These are phyloP conservation scores for Colletotrichum brevisporum DNA, from an alignment of 2,329 filamentous ascomycete genomes.

Conservation along the genomic window DNA sequence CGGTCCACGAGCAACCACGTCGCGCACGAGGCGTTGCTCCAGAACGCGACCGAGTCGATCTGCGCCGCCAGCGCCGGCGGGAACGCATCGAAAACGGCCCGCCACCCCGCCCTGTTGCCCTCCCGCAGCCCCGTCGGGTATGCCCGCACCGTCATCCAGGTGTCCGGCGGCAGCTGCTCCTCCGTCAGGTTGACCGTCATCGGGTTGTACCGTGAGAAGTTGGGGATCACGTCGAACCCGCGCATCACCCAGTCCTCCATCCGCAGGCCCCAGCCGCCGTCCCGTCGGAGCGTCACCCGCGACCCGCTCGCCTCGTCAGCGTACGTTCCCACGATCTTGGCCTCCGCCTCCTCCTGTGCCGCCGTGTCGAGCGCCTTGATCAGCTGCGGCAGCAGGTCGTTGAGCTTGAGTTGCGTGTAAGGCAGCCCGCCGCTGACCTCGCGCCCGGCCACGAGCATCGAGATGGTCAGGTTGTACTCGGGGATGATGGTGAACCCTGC, in stretches of 20 bases:
- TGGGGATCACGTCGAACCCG: conserved; percentile 55
- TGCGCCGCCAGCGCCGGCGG: conserved; percentile 39
- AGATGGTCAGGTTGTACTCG: conserved; percentile 60
- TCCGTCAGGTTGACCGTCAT: conserved; percentile 15
- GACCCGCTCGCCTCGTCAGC: conserved; percentile 55
- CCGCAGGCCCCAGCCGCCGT: conserved; percentile 55
- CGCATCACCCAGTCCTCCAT: conserved; percentile 57
- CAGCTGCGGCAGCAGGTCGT: conserved; percentile 49
- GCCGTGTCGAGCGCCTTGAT: conserved; percentile 60
- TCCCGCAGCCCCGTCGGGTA: conserved; percentile 35
- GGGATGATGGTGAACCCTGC: conserved; percentile 57
- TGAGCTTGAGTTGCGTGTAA: conserved; percentile 26
- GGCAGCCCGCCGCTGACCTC: conserved; percentile 35
- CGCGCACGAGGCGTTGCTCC: conserved; percentile 47
- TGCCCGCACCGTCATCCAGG: conserved; percentile 41
- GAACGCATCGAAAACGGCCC: conserved; percentile 48
- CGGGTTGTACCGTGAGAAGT: conserved; percentile 49
- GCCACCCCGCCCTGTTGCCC: conserved; percentile 47
- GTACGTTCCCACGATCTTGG: conserved; percentile 55
- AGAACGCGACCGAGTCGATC: conserved; percentile 47
- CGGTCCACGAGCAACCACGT: conserved; percentile 52
- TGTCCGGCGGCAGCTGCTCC: conserved; percentile 7
- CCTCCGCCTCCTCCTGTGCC: conserved; percentile 52
- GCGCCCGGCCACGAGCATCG: conserved; percentile 53
- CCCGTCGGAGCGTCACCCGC: conserved; percentile 53